These are phyloP conservation scores for Celoporthe dispersa DNA, from an alignment of 2,329 filamentous ascomycete genomes.

Conservation along the genomic window DNA sequence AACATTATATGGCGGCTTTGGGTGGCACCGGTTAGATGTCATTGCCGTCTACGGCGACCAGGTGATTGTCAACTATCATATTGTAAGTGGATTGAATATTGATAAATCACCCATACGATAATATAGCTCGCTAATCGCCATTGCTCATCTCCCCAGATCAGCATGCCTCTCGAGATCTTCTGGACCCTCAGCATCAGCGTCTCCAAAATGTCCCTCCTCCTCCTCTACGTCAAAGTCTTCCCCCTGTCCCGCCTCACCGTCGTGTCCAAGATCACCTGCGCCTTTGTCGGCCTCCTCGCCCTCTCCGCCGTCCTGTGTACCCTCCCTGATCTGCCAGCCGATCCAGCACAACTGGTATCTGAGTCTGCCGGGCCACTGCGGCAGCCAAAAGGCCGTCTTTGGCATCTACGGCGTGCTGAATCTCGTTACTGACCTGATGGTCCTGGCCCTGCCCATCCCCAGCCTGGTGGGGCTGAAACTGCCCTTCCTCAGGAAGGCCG, in stretches of 20 bases:
- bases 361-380: constrained; percentile 29
- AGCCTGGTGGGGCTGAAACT: constrained; percentile 20
- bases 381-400: constrained; percentile 30
- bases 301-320: constrained; percentile 31
- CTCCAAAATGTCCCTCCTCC: constrained; percentile 23
- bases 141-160: neutral
- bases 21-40: constrained; percentile 21
- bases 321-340: constrained; percentile 28
- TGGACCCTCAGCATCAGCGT: constrained; percentile 25
- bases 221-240: constrained; percentile 25
- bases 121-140: neutral
- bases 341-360: constrained; percentile 39
- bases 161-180: constrained; percentile 20
- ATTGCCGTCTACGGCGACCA: neutral
- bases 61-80: constrained; percentile 20
- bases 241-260: constrained; percentile 17
- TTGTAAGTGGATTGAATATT: neutral
- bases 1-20: constrained; percentile 19
- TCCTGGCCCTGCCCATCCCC: constrained; percentile 19
- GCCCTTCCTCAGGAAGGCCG: constrained; percentile 14
- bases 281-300: constrained; percentile 30
- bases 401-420: constrained; percentile 26
- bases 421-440: constrained; percentile 22
- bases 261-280: constrained; percentile 28
- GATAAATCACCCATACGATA: too few species aligned